phyloP scores from a whole-genome alignment of 176 grass and related monocot species.

The Musa itinerans region DNA sequence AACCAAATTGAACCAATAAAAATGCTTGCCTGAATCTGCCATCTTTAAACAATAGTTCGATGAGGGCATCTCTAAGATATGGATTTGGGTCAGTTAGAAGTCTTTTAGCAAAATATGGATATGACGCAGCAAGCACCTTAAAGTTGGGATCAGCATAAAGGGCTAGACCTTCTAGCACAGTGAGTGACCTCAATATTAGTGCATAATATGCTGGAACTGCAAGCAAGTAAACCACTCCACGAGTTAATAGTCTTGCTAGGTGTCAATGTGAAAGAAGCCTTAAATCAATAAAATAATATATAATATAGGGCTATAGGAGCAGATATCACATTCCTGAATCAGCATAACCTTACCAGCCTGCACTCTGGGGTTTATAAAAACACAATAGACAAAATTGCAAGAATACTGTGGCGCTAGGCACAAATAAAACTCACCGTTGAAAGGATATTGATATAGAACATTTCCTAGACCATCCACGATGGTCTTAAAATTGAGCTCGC shows the following conservation, averaged over 20 bases:
- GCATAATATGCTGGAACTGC: conserved; percentile 93
- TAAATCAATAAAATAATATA: neutral
- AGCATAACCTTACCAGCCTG: neutral
- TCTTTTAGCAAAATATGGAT: conserved; percentile 98
- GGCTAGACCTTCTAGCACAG: conserved; percentile 91
- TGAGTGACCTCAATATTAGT: conserved; percentile 90
- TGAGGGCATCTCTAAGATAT: conserved; percentile 96
- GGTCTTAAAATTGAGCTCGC: conserved; percentile 97
- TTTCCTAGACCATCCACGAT: conserved; percentile 78
- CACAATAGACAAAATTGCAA: neutral
- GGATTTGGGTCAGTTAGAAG: conserved; percentile 95
- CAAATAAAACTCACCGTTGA: conserved; percentile 53
- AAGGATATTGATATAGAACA: conserved; percentile 94
- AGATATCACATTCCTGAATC: neutral
- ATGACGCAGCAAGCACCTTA: conserved; percentile 99
- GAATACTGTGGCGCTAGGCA: neutral
- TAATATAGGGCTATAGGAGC: neutral
- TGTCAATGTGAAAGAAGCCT: neutral
- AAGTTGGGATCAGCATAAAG: conserved; percentile 91
- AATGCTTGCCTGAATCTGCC: conserved; percentile 80
- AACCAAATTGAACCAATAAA: neutral
- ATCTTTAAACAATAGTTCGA: conserved; percentile 97
- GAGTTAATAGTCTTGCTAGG: neutral
- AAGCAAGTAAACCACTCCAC: conserved; percentile 24
- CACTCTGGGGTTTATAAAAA: neutral